Base-by-base conservation (phyloP, 768 basidiomycete species). In the Lactifluus rugatus region DNA sequence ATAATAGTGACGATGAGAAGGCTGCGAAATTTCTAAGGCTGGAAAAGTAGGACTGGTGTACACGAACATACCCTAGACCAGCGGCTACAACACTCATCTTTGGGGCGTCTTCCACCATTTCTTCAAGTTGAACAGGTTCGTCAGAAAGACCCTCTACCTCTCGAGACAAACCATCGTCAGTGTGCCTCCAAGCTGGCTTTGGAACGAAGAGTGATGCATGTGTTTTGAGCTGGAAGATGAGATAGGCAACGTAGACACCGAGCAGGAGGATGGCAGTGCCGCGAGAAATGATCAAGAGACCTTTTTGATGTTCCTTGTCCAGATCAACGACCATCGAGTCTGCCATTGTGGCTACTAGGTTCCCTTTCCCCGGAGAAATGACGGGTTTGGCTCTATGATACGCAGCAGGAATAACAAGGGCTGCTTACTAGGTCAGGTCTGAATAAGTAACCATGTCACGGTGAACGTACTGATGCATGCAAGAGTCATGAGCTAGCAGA, bases 351-450 rank as follows among this genome's bases (percentile, higher is more conserved):
- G n/a, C 52, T n/a, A 61, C 3, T 4, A 42, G 32, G 2, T 23
- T 37, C 19, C 52, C 44, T 0, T 45, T 3, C 1, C 4, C 37
- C 1, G 49, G 48, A n/a, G 34, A 4, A 17, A 25, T 3, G 46
- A 39, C 54, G 16, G 62, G 56, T 41, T 72, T 66, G 21, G 82
- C 75, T 65, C 75, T 79, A 62, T 81, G 76, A 65, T 90, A 95
- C 3, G 93, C 93, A 39, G 93, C 93, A 32, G 93, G 93, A 58
- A 95, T 89, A 65, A 95, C 84, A 41, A 96, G 81, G 39, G 91
- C 87, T 78, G 48, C 58, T 50, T 17, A 46, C 19, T 21, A 23
- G 23, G 37, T 59, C 39, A 48, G 41, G 11, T 21, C 1, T 36
- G 25, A 32, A 21, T 11, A 21, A 17, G 1, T 8, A 28, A 5